Evolutionary conservation across 2,329 filamentous ascomycete species (phyloP), one percentile per base, ranked within the genome.

Genomic region (Penicillium paneum): DNA sequence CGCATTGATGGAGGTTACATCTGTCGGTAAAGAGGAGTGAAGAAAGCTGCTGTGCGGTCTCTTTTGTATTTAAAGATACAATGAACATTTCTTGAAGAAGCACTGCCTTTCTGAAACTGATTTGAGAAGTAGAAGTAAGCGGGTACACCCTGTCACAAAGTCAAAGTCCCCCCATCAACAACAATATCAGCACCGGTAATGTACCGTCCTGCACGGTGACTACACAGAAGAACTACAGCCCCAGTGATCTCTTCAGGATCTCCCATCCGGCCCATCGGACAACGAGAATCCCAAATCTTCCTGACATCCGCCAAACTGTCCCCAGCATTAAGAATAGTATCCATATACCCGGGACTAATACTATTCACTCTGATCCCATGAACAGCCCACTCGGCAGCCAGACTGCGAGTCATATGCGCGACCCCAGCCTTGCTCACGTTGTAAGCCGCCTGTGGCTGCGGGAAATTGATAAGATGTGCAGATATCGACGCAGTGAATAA

Each of bases 281-380:
- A 85, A 52, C 84, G 74, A 32, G 72, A 73, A 21, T 76, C 76
- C 86, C 86, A 89, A 2, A 79, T 76, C 29, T 73, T 73, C 54
- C 82, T 75, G 35, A 79, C 79, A 35, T 76, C 75, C 11, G 77
- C 77, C 43, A 89, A 67, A 0, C 81, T 82, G 8, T 81, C 78
- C 0, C 86, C 85, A 55, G 84, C 84, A 64, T 90, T 91, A 44
- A 91, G 71, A 12, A 89, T 82, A 0, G 87, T 90, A 64, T 90
- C 87, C 84, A 91, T 90, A 63, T 91, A 91, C 0, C 88, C 88
- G 0, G 89, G 89, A 36, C 80, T 84, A 41, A 92, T 78, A 17
- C 78, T 83, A 62, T 92, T 91, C 5, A 88, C 84, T 3, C 86
- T 74, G 56, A 92, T 89, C 0, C 89, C 88, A 66, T 86, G 80